Conservation (phyloP, 257 asterid genomes). For the Vinca minor region DNA sequence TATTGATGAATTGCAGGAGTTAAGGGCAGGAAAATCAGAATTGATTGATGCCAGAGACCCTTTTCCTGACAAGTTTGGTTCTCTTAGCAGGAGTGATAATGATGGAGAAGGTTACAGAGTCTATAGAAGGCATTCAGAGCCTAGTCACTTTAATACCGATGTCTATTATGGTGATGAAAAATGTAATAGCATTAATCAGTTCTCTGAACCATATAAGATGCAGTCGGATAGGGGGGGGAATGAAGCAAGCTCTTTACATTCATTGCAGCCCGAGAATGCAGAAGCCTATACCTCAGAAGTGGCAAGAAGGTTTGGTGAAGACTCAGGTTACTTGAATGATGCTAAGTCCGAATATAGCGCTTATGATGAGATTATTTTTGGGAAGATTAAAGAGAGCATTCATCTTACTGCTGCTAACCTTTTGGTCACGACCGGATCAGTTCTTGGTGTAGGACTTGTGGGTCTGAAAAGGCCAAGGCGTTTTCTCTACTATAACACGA, state of each 20-base stretch:
- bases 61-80: constrained; percentile 33
- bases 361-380: too few relatives aligned
- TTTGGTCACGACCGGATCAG: too few relatives aligned
- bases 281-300: constrained; percentile 31
- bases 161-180: constrained; percentile 27
- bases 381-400: too few relatives aligned
- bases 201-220: constrained; percentile 20
- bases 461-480: too few relatives aligned
- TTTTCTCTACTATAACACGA: too few relatives aligned
- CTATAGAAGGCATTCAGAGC: constrained; percentile 37
- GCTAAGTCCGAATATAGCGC: too few relatives aligned
- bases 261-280: constrained; percentile 27
- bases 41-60: constrained; percentile 34
- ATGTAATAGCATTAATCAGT: constrained; percentile 30
- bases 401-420: too few relatives aligned
- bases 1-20: constrained; percentile 63
- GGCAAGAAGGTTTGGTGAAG: constrained; percentile 24
- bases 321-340: constrained; percentile 27
- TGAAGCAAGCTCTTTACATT: constrained; percentile 24
- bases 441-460: too few relatives aligned
- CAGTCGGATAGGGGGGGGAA: constrained; percentile 16
- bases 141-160: constrained; percentile 20
- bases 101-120: constrained; percentile 53
- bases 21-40: constrained; percentile 38
- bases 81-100: constrained; percentile 68